Percentiles rank a stretch among this genome's conserved stretches.
phyloP scores from a whole-genome alignment of 768 basidiomycete genomes.

The Collybia sordida region DNA sequence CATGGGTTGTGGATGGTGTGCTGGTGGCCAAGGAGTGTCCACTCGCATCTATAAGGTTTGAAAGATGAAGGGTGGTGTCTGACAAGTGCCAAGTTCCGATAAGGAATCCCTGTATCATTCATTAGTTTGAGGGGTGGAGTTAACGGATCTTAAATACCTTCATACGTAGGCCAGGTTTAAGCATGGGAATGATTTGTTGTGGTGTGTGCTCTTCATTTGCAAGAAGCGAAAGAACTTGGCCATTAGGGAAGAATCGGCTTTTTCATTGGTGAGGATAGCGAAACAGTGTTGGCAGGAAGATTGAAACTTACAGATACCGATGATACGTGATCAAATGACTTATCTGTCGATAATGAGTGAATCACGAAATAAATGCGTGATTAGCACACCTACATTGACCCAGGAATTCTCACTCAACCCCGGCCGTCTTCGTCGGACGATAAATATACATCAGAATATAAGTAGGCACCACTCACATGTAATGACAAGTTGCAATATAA shows the following conservation, averaged over 20 bases:
- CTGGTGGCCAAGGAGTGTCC: slow-evolving; percentile 25
- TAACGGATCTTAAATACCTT: slow-evolving; percentile 46
- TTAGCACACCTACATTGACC: slow-evolving; percentile 65
- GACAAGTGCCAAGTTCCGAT: slow-evolving; percentile 73
- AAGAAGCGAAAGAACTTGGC: slow-evolving; percentile 82
- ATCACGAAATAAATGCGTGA: slow-evolving; percentile 5
- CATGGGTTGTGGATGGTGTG: slow-evolving; percentile 3
- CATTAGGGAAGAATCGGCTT: slow-evolving; percentile 87
- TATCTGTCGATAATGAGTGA: slow-evolving; percentile 41
- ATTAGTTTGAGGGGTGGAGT: not conserved
- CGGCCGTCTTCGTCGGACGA: slow-evolving; percentile 45
- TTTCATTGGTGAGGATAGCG: not conserved
- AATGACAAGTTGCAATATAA: slow-evolving; percentile 91
- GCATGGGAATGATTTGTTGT: slow-evolving; percentile 67
- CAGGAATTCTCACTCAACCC: slow-evolving; percentile 84
- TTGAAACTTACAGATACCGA: slow-evolving; percentile 70
- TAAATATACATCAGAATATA: too few species aligned
- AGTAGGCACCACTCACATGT: slow-evolving; percentile 49
- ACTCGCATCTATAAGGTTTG: slow-evolving; percentile 63
- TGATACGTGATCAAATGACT: slow-evolving; percentile 90
- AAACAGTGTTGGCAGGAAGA: not conserved
- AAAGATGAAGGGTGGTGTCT: slow-evolving; percentile 58
- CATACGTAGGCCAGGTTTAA: slow-evolving; percentile 76
- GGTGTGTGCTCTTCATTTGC: slow-evolving; percentile 77
- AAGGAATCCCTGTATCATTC: slow-evolving; percentile 55